Evolutionary conservation across 305 asterid species (phyloP), one percentile per base, ranked within the genome.

Genomic region (Fraxinus nigra): DNA sequence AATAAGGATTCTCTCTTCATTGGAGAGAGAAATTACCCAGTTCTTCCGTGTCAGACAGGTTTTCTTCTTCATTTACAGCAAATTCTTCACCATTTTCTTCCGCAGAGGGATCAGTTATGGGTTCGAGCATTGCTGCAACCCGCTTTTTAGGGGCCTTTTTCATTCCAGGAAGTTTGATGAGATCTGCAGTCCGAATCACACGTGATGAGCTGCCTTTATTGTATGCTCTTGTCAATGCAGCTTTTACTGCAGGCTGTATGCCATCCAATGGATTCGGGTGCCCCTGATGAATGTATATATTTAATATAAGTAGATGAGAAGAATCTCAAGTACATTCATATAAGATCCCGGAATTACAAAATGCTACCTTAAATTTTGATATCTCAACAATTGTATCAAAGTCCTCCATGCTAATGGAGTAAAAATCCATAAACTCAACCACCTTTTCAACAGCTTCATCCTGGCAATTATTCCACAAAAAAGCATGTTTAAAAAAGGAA

Each of bases 41-140:
- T 46, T 94, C 97, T 84, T 92, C 99, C 8, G 92, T 63, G 51
- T 94, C 99, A 30, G 97, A 90, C 69, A 82, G 84, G 81, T 83
- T 89, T 83, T 91, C 97, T 48, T 89, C 97, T 75, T 89, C 98
- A 80, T 92, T 90, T 86, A 88, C 97, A 85, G 84, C 89, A 43
- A 82, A 59, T 61, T 78, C 85, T 26, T 84, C 88, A 38, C 81
- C 92, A 72, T 78, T 89, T 78, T 87, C 98, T 81, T 87, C 90
- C 0, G 81, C 87, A 81, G 81, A 48, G 72, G 87, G 82, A 40
- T 92, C 98, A 26, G 93, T 97, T 7, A 86, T 81, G 26, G 98
- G 99, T 89, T 96, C 99, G 73, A 97, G 88, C 97, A 94, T 95
- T 11, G 98, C 98, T 72, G 95, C 97, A 85, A 97, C 90, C 80